Base-by-base conservation (phyloP, 345 rosid species). In the Acer negundo region DNA sequence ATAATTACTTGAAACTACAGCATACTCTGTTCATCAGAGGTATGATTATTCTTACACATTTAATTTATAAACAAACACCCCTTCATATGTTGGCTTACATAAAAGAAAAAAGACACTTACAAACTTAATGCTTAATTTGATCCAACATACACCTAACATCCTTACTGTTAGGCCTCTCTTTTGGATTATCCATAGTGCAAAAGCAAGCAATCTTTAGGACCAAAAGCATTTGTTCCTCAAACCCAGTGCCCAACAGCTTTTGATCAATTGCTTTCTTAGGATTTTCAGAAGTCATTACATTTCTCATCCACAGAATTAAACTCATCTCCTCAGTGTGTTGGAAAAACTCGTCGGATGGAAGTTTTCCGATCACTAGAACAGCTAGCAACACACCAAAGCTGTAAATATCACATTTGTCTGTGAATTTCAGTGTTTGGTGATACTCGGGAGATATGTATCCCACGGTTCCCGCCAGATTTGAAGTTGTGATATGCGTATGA, bases 391-490 rank as follows among this genome's bases (percentile, higher is more conserved):
- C 93, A 44, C 99, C 97, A 46, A 91, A 96, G 77, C 98, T 91
- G 81, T 81, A 95, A 62, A 95, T 88, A 69, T 95, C 99, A 74
- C 98, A 92, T 87, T 82, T 90, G 22, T 93, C 97, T 0, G 98
- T 93, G 88, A 95, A 92, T 85, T 92, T 93, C 55, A 88, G 79
- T 10, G 99, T 95, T 74, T 88, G 96, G 72, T 93, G 87, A 84
- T 90, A 95, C 81, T 95, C 98, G 3, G 97, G 96, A 20, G 99
- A 89, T 40, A 95, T 93, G 79, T 91, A 95, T 40, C 99, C 99
- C 80, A 93, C 82, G 10, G 99, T 95, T 63, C 99, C 99, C 1
- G 95, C 97, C 59, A 92, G 65, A 76, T 86, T 84, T 0, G 94
- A 89, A 26, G 90, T 79, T 1, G 98, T 79, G 46, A 92, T 40